A percentile compares a stretch with the other conserved stretches of the same genome.
phyloP scores from a whole-genome alignment of 352 stramenopile genomes.

The Phytophthora syringae region DNA sequence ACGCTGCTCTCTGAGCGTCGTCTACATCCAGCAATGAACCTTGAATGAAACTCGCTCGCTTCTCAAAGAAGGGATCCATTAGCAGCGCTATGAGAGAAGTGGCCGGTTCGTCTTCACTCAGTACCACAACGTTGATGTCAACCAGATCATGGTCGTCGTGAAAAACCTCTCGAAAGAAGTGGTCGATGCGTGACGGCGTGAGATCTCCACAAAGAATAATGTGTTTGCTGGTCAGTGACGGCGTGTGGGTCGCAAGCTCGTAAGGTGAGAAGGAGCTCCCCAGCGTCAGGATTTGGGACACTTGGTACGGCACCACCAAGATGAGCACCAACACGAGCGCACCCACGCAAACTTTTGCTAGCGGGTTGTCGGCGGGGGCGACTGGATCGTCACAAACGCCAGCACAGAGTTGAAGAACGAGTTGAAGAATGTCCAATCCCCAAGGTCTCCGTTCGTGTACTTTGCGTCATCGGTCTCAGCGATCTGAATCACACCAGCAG shows the following conservation, averaged over 20 bases:
- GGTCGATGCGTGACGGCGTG: slow-evolving; percentile 80
- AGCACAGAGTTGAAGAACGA: slow-evolving; percentile 88
- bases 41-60: slow-evolving; percentile 81
- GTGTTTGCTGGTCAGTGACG: slow-evolving; percentile 61
- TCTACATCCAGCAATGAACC: slow-evolving; percentile 81
- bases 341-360: slow-evolving; percentile 81
- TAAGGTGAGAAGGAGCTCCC: slow-evolving; percentile 79
- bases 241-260: slow-evolving; percentile 66
- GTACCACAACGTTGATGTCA: slow-evolving; percentile 80
- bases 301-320: slow-evolving; percentile 83
- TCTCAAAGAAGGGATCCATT: slow-evolving; percentile 89
- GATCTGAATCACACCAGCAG: slow-evolving; percentile 84
- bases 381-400: slow-evolving; percentile 87
- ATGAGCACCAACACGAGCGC: slow-evolving; percentile 83
- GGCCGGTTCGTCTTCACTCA: slow-evolving; percentile 79
- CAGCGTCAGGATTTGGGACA: slow-evolving; percentile 79
- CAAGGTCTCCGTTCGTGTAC: slow-evolving; percentile 47
- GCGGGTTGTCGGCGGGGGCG: slow-evolving; percentile 75
- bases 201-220: slow-evolving; percentile 84
- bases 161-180: slow-evolving; percentile 88
- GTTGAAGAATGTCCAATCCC: slow-evolving; percentile 89
- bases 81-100: slow-evolving; percentile 74
- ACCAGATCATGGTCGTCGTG: slow-evolving; percentile 86
- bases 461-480: slow-evolving; percentile 69
- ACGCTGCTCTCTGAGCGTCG: slow-evolving; percentile 72